Evolutionary conservation across 108 stramenopile species (phyloP).

Genomic region (Bacterosira constricta): DNA sequence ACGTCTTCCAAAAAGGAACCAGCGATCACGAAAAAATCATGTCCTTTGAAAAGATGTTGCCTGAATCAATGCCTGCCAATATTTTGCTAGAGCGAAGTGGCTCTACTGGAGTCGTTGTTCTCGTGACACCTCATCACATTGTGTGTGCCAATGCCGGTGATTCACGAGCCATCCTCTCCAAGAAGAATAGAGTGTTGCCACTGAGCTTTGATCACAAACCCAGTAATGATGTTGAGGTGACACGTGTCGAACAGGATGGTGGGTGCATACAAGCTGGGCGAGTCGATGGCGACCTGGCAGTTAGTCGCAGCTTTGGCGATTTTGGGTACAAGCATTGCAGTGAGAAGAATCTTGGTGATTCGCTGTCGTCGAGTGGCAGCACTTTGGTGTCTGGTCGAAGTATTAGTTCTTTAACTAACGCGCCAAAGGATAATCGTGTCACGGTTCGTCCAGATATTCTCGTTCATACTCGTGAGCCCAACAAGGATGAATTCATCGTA

Average conservation of each 20-base stretch:
- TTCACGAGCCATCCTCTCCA: slow-evolving; percentile 83
- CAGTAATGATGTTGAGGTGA: slow-evolving; percentile 67
- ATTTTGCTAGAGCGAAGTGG: slow-evolving; percentile 75
- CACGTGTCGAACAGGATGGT: slow-evolving; percentile 71
- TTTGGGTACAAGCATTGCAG: slow-evolving; percentile 70
- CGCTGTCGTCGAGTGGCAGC: not conserved
- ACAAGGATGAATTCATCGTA: slow-evolving; percentile 71
- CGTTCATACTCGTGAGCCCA: slow-evolving; percentile 60
- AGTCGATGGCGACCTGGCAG: slow-evolving; percentile 97
- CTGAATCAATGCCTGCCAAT: slow-evolving; percentile 18
- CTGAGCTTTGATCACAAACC: slow-evolving; percentile 98
- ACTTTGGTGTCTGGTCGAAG: not conserved
- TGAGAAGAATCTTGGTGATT: not conserved
- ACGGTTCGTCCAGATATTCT: slow-evolving; percentile 81
- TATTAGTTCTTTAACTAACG: not conserved
- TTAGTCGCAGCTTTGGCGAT: slow-evolving; percentile 94
- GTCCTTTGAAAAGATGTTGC: slow-evolving; percentile 17
- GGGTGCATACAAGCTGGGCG: slow-evolving; percentile 85
- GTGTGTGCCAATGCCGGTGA: slow-evolving; percentile 98
- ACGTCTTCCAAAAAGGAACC: slow-evolving; percentile 36
- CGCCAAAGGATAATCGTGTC: slow-evolving; percentile 81
- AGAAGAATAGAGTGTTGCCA: slow-evolving; percentile 60
- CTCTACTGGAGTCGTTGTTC: slow-evolving; percentile 85
- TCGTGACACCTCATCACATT: slow-evolving; percentile 89
- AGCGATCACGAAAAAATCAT: slow-evolving; percentile 20